Percentiles rank a stretch among this genome's conserved stretches.
Evolutionary conservation across 1,284 basidiomycete species (phyloP).

Genomic region (Sphaerobolus stellatus): DNA sequence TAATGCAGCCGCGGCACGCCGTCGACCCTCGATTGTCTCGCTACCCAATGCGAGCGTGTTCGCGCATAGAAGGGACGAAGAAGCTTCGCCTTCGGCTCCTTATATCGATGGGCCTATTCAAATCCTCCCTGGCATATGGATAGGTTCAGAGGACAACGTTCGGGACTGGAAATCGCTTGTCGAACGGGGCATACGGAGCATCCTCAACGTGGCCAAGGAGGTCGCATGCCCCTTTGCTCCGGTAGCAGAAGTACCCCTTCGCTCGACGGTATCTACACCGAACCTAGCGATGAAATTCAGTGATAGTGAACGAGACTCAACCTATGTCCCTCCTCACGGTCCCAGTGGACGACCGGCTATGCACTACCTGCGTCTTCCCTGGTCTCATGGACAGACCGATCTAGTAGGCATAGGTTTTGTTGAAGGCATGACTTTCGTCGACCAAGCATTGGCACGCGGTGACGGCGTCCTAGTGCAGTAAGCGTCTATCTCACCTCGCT

Average conservation of each 20-base stretch:
- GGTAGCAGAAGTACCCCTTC: conserved; percentile 39
- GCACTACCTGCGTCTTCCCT: conserved; percentile 89
- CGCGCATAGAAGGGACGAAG: conserved; percentile 66
- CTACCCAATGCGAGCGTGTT: conserved; percentile 53
- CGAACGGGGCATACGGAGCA: conserved; percentile 73
- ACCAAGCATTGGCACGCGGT: conserved; percentile 68
- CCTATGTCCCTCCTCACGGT: conserved; percentile 63
- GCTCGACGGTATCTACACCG: conserved; percentile 66
- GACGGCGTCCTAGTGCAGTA: conserved; percentile 88
- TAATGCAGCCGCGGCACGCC: conserved; percentile 34
- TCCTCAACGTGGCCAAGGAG: conserved; percentile 96
- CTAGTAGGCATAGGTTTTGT: conserved; percentile 79
- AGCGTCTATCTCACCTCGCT: conserved; percentile 35
- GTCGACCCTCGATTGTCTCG: conserved; percentile 66
- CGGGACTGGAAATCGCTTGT: conserved; percentile 71
- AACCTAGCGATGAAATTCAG: conserved; percentile 47
- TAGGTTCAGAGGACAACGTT: conserved; percentile 94
- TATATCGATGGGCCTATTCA: conserved; percentile 88
- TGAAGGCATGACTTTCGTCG: conserved; percentile 78
- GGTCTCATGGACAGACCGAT: conserved; percentile 93
- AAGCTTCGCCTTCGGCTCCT: conserved; percentile 57
- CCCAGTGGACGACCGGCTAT: conserved; percentile 70
- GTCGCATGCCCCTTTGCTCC: conserved; percentile 76
- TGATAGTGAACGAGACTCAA: conserved; percentile 33
- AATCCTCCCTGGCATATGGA: conserved; percentile 86